phyloP scores from a whole-genome alignment of 495 filamentous ascomycete species.

The Pyrenula aspistea region DNA sequence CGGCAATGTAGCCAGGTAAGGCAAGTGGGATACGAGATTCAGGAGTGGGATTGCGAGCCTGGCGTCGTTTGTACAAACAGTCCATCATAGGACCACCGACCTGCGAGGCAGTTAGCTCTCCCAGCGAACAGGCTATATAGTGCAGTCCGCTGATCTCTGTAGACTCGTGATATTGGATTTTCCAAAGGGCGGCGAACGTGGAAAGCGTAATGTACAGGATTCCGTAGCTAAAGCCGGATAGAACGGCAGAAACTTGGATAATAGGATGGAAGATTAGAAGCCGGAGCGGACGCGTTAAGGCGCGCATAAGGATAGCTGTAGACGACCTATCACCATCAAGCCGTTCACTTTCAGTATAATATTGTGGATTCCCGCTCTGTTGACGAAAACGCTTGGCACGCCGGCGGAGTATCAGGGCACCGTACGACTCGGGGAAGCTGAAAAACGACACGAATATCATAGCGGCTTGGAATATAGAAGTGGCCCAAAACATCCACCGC shows the following conservation, averaged over 20 bases:
- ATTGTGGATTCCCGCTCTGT: slow-evolving; percentile 39
- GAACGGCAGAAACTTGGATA: slow-evolving; percentile 35
- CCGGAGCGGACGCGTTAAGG: slow-evolving; percentile 31
- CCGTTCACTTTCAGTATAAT: slow-evolving; percentile 29
- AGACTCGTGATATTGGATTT: slow-evolving; percentile 29
- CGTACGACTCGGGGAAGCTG: slow-evolving; percentile 47
- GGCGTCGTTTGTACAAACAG: slow-evolving; percentile 40
- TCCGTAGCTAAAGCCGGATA: slow-evolving; percentile 54
- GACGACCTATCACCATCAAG: slow-evolving; percentile 3
- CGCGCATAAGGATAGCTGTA: slow-evolving; percentile 2
- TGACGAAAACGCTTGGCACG: slow-evolving; percentile 36
- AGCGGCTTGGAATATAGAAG: slow-evolving; percentile 31
- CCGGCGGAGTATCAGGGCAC: slow-evolving; percentile 31
- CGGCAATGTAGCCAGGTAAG: slow-evolving; percentile 39
- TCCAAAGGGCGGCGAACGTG: slow-evolving; percentile 44
- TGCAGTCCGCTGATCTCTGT: slow-evolving; percentile 25
- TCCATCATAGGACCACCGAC: slow-evolving; percentile 14
- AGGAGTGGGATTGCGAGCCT: slow-evolving; percentile 19
- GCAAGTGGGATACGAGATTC: slow-evolving; percentile 54
- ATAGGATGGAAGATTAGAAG: slow-evolving; percentile 42
- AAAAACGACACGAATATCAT: slow-evolving; percentile 40
- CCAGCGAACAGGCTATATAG: slow-evolving; percentile 24
- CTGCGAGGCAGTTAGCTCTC: slow-evolving; percentile 20
- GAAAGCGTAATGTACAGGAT: slow-evolving; percentile 53
- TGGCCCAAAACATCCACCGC: slow-evolving; percentile 45